Base-by-base conservation (phyloP, 352 stramenopile genomes). In the Halophytophthora polymorphica region DNA sequence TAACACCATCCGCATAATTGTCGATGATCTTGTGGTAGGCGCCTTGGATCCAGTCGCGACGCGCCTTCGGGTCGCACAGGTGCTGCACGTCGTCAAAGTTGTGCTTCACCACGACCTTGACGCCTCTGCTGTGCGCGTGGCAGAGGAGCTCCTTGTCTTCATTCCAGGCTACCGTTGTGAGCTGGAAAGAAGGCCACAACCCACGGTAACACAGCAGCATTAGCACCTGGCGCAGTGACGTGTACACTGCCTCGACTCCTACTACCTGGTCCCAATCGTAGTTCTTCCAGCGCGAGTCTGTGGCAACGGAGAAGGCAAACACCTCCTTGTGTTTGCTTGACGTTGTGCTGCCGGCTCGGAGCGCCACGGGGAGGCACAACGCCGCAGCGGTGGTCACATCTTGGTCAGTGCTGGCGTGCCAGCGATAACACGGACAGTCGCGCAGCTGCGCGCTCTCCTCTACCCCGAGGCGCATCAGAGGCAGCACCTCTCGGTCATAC, bases 121-220 rank as follows among this genome's bases (percentile, higher is more conserved):
- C 81, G 19, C 73, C 74, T 29, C 86, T 83, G 43, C 59, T 77
- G 58, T 94, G 83, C 7, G 83, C 83, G 50, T 90, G 73, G 33
- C 83, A 94, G 8, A 94, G 68, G 53, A 94, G 56, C 19, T 86
- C 63, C 58, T 90, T 88, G 64, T 94, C 75, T 31, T 83, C 64
- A 23, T 94, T 91, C 83, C 83, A 94, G 25, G 83, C 83, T 23
- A 94, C 72, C 0, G 83, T 94, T 15, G 83, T 94, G 22, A 92
- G 57, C 65, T 86, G 29, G 15, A 38, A 14, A 38, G 17, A 23
- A 39, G 15, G 13, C 8, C 10, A 45, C 34, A 42, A n/a, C 46
- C 31, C 18, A n/a, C 17, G 8, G 37, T 14, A 46, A 46, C 3
- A 44, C 31, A 41, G 14, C 23, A 45, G 22, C 13, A 4, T 47